Percentiles rank a stretch among this genome's conserved stretches.
phyloP scores from a whole-genome alignment of 768 basidiomycete species.

The Collybia mongolica region DNA sequence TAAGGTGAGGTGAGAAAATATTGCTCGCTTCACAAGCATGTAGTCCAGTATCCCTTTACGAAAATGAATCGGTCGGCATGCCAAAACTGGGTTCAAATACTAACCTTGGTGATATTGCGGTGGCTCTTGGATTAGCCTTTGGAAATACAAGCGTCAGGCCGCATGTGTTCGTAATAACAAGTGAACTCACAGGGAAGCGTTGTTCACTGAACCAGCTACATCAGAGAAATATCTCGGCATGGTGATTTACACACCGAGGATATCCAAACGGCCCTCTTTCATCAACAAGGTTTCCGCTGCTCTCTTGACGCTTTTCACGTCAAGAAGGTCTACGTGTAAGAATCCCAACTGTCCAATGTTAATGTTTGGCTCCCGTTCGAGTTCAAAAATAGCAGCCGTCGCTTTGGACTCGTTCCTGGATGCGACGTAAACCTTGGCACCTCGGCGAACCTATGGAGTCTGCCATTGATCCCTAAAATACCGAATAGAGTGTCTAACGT shows the following conservation, averaged over 20 bases:
- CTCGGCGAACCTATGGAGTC: not conserved
- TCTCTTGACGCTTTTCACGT: slow-evolving; percentile 44
- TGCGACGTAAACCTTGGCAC: slow-evolving; percentile 54
- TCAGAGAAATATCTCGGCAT: too few relatives aligned
- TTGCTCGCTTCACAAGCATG: too few relatives aligned
- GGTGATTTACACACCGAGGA: slow-evolving; percentile 41
- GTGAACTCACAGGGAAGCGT: too few relatives aligned
- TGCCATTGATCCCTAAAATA: slow-evolving; percentile 32
- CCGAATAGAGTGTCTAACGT: slow-evolving; percentile 39
- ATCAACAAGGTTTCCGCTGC: slow-evolving; percentile 48
- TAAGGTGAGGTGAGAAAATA: not conserved
- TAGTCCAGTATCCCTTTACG: too few relatives aligned
- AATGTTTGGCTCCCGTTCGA: slow-evolving; percentile 41
- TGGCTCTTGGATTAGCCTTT: too few relatives aligned
- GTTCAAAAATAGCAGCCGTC: slow-evolving; percentile 42
- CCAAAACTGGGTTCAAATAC: too few relatives aligned
- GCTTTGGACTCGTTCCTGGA: slow-evolving; percentile 47
- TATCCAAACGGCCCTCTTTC: slow-evolving; percentile 52
- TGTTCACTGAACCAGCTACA: too few relatives aligned
- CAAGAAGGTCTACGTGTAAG: slow-evolving; percentile 50
- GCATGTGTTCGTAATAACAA: not conserved
- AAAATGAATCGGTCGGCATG: too few relatives aligned
- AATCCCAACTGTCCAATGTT: slow-evolving; percentile 47
- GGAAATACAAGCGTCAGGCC: not conserved
- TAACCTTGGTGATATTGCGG: too few relatives aligned